Conservation (phyloP, 805 yeast species). For the Starmerella khaoyaiensis region DNA sequence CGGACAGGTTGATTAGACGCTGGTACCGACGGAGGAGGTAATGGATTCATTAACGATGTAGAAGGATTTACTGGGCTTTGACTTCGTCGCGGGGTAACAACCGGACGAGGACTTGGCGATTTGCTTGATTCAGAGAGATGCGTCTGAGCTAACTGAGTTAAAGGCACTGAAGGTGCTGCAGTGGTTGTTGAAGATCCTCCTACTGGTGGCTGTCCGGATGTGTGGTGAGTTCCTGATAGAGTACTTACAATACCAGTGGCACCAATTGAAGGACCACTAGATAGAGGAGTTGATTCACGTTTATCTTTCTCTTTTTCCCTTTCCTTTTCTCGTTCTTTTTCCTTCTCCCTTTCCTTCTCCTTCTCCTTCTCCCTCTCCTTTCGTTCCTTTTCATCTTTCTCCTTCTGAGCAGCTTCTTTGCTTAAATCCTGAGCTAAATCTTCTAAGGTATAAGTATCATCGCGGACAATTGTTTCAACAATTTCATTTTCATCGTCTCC, state of each 20-base stretch:
- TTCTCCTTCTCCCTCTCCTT: constrained; percentile 20
- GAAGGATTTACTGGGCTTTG: constrained; percentile 16
- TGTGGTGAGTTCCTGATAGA: no score
- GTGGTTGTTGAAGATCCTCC: no score
- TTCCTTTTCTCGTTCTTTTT: background rate
- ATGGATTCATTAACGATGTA: constrained; percentile 21
- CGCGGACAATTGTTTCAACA: constrained; percentile 26
- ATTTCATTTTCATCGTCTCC: constrained; percentile 41
- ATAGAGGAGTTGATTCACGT: no score
- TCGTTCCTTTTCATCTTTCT: constrained; percentile 13
- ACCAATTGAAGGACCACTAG: no score
- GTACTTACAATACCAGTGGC: no score
- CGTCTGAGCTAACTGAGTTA: no score
- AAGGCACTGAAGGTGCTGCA: no score
- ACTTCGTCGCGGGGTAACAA: constrained; percentile 16
- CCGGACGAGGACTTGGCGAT: no score
- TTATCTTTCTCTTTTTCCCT: no score
- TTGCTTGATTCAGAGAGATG: background rate
- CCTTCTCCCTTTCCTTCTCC: constrained; percentile 11
- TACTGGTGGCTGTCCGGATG: no score
- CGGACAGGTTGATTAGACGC: constrained; percentile 15
- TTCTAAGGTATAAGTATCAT: constrained; percentile 27
- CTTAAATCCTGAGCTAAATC: constrained; percentile 28
- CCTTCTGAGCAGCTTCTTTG: constrained; percentile 25
- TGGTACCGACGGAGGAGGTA: constrained; percentile 22